These are phyloP conservation scores for Nitzschia sp. DNA, from an alignment of 108 stramenopile species.

Conservation along the genomic window DNA sequence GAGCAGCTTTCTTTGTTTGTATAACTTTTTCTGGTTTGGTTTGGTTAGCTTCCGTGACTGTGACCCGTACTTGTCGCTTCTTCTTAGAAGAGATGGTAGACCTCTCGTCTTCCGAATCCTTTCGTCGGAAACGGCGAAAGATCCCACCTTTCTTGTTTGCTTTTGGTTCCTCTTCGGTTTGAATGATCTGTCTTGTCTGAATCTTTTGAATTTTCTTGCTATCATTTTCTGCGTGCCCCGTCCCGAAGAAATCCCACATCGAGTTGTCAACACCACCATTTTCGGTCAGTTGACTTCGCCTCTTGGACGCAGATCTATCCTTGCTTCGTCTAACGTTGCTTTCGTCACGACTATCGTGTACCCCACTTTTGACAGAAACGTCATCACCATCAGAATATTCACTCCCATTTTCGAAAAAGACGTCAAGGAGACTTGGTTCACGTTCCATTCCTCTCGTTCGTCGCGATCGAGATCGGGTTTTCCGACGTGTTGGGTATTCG, in stretches of 20 bases:
- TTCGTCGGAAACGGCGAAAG: constrained; percentile 10
- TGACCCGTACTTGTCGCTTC: not conserved
- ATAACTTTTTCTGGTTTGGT: not conserved
- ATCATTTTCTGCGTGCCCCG: not conserved
- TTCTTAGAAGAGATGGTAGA: not conserved
- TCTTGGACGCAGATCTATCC: not conserved
- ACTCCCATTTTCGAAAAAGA: not conserved
- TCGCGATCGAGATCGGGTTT: not conserved
- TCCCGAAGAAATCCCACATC: constrained; percentile 3
- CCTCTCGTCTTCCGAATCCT: not conserved
- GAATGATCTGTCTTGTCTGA: not conserved
- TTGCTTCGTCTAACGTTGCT: not conserved
- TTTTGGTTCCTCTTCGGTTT: not conserved
- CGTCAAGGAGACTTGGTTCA: not conserved
- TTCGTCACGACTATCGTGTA: constrained; percentile 9
- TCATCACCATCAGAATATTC: not conserved
- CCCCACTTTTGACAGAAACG: not conserved
- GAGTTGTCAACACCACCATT: not conserved
- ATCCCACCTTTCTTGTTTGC: not conserved
- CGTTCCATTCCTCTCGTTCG: not conserved
- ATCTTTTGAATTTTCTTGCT: not conserved
- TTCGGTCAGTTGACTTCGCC: constrained; percentile 9
- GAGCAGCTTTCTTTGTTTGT: not conserved
- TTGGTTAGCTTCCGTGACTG: not conserved
- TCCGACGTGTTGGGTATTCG: not conserved